These are phyloP conservation scores for Monosporascus sp. DNA, from an alignment of 2,329 filamentous ascomycete species.

Conservation along the genomic window DNA sequence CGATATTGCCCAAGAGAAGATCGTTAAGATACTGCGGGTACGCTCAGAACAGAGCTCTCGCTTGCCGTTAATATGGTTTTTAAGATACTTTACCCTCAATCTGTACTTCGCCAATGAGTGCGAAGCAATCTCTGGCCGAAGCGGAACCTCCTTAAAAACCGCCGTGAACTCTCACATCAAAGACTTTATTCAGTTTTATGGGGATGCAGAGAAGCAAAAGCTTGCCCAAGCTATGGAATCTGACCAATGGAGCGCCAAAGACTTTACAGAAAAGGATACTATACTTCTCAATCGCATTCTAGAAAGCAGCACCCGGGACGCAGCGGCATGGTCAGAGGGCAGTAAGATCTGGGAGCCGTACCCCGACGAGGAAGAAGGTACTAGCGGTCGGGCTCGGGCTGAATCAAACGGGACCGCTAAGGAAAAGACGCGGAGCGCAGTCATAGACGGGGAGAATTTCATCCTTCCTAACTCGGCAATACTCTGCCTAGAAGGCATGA, in stretches of 20 bases:
- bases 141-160: conserved; percentile 69
- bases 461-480: conserved; percentile 81
- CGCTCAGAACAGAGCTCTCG: conserved; percentile 67
- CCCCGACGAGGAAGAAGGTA: conserved; percentile 30
- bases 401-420: conserved; percentile 49
- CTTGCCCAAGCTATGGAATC: conserved; percentile 73
- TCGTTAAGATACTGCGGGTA: conserved; percentile 70
- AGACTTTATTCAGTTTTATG: conserved; percentile 68
- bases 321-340: conserved; percentile 58
- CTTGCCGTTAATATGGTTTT: conserved; percentile 62
- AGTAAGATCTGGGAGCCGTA: conserved; percentile 53
- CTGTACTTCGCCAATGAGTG: conserved; percentile 81
- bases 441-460: conserved; percentile 79
- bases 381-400: conserved; percentile 26
- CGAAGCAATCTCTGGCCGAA: conserved; percentile 75
- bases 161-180: conserved; percentile 78
- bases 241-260: conserved; percentile 73
- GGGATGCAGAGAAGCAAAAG: conserved; percentile 66
- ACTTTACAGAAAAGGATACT: conserved; percentile 61
- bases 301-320: conserved; percentile 65
- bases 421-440: conserved; percentile 63
- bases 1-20: conserved; percentile 72
- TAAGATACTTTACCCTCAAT: conserved; percentile 79
- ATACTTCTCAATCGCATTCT: conserved; percentile 59
- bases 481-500: conserved; percentile 73